Percentiles rank a stretch among this genome's conserved stretches.
Conservation (phyloP, 495 filamentous ascomycete genomes). For the Talaromyces adpressus region DNA sequence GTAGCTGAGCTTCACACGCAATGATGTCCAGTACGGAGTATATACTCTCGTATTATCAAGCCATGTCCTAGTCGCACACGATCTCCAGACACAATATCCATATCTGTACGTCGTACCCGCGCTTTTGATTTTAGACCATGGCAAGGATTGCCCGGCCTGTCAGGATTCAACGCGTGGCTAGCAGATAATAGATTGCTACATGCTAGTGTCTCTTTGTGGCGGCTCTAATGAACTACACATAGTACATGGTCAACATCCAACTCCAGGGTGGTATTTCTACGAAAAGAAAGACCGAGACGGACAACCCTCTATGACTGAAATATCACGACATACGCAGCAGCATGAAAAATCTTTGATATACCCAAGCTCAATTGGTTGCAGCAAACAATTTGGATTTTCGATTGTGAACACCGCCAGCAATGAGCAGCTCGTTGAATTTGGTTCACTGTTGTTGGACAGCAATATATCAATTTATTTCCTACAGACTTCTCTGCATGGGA, state of each 20-base stretch:
- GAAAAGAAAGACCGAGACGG: no score
- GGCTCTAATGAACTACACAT: background rate
- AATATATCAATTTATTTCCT: no score
- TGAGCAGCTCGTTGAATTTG: no score
- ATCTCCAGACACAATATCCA: background rate
- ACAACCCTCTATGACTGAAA: no score
- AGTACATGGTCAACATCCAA: background rate
- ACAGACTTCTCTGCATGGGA: background rate
- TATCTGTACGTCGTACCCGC: background rate
- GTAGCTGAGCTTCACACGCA: no score
- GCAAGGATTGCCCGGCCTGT: background rate
- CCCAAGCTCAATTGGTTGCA: no score
- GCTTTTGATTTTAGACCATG: background rate
- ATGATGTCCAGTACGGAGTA: background rate
- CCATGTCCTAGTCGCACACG: background rate
- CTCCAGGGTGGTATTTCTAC: background rate
- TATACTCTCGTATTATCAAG: background rate
- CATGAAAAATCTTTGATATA: no score
- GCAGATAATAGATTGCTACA: background rate
- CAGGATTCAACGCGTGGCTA: background rate
- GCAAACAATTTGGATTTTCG: no score
- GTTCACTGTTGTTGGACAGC: no score
- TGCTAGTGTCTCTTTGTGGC: background rate
- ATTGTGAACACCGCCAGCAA: no score
- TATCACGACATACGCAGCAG: no score